These are phyloP conservation scores for Bolboschoenoplectus hybrid DNA, from an alignment of 202 grass and related monocot species.

Conservation along the genomic window DNA sequence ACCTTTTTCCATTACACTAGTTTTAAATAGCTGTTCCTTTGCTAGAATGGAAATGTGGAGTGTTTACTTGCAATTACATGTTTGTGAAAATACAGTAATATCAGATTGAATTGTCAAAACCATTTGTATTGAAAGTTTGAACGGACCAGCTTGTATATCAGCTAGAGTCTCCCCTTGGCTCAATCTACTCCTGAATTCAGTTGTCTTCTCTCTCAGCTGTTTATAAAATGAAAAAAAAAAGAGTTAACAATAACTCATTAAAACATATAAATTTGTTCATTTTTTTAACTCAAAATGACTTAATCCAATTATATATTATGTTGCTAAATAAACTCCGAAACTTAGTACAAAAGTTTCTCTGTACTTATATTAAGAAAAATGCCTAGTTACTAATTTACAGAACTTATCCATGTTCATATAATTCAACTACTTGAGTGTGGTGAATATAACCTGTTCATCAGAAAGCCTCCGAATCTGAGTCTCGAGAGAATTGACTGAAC, in stretches of 20 bases:
- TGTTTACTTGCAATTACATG: neutral
- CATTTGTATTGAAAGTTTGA: neutral
- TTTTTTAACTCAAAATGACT: neutral
- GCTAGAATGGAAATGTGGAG: neutral
- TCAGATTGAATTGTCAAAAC: neutral
- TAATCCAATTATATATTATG: constrained; percentile 18
- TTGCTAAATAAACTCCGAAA: neutral
- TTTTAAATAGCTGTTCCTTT: neutral
- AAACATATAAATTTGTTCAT: neutral
- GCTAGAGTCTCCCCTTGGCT: constrained; percentile 71
- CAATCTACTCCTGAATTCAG: constrained; percentile 65
- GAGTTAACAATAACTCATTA: neutral
- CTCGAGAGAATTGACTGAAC: constrained; percentile 62
- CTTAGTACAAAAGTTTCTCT: neutral
- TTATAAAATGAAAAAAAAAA: constrained; percentile 29
- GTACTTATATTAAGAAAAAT: neutral
- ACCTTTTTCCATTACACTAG: neutral
- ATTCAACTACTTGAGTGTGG: neutral
- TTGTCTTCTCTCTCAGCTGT: constrained; percentile 78
- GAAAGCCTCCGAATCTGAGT: constrained; percentile 60
- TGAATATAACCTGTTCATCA: constrained; percentile 72
- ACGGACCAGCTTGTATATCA: constrained; percentile 73
- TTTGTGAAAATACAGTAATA: neutral
- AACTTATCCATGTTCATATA: neutral
- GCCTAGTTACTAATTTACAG: neutral